Conservation (phyloP, 2,329 filamentous ascomycete genomes). For the Penicillium digitatum region DNA sequence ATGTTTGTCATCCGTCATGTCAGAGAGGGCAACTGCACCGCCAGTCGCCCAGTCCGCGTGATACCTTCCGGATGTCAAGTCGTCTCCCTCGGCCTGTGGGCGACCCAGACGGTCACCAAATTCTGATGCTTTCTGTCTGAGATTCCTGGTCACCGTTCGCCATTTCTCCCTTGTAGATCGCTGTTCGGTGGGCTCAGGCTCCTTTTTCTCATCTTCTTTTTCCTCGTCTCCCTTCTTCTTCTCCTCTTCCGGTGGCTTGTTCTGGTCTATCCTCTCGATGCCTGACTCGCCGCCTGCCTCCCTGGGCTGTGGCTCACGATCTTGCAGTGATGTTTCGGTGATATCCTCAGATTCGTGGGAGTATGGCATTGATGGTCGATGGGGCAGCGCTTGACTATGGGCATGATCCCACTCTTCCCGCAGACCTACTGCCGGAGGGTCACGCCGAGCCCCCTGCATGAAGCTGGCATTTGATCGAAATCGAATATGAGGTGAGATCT, state of each 20-base stretch:
- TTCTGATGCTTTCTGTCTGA: conserved; percentile 13
- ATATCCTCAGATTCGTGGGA: conserved; percentile 28
- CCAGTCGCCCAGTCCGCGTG: conserved; percentile 29
- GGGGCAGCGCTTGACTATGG: conserved; percentile 10
- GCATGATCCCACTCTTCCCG: conserved; percentile 13
- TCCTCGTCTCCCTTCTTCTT: not conserved
- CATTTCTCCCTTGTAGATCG: not conserved
- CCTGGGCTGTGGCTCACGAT: not conserved
- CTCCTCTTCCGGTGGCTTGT: not conserved
- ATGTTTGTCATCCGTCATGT: conserved; percentile 31
- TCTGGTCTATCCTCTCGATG: conserved; percentile 1
- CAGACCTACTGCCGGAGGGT: conserved; percentile 4
- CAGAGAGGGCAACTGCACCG: conserved; percentile 22
- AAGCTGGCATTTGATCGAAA: conserved; percentile 15
- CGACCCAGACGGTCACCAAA: conserved; percentile 25
- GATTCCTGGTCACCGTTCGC: not conserved
- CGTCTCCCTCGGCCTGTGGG: conserved; percentile 22
- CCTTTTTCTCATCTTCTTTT: not conserved
- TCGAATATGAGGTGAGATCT: conserved; percentile 10
- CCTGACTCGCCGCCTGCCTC: not conserved
- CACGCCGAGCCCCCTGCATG: not conserved
- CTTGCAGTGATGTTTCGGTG: conserved; percentile 19
- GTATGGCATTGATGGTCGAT: conserved; percentile 20
- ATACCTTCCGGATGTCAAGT: conserved; percentile 23
- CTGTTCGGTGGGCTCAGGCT: not conserved